Evolutionary conservation across 2,329 filamentous ascomycete genomes (phyloP).

Genomic region (Claviceps lovelessii): DNA sequence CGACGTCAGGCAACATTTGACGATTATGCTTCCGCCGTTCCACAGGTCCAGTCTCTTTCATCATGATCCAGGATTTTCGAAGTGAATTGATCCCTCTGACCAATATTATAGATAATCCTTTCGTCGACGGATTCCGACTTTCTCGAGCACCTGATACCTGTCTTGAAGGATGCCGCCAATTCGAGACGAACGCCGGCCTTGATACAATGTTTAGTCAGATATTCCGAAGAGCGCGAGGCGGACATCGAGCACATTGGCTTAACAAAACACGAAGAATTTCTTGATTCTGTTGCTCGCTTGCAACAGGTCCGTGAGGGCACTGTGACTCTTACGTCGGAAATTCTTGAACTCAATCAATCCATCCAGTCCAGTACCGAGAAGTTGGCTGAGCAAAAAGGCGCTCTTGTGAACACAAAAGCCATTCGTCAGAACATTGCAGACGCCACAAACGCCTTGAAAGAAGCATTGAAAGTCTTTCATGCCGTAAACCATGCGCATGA

Average conservation of each 20-base stretch:
- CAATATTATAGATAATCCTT: slow-evolving; percentile 59
- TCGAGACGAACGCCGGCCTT: slow-evolving; percentile 60
- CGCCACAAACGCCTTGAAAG: slow-evolving; percentile 72
- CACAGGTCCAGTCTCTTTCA: slow-evolving; percentile 21
- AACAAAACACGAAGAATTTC: slow-evolving; percentile 92
- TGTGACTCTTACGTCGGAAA: slow-evolving; percentile 75
- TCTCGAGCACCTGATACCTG: slow-evolving; percentile 86
- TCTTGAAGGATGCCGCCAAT: slow-evolving; percentile 76
- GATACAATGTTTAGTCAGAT: slow-evolving; percentile 54
- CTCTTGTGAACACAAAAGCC: slow-evolving; percentile 78
- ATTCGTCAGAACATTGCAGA: slow-evolving; percentile 94
- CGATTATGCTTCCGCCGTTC: slow-evolving; percentile 32
- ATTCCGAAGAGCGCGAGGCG: slow-evolving; percentile 71
- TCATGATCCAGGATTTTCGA: too few species aligned
- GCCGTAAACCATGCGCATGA: slow-evolving; percentile 93
- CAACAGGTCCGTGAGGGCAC: slow-evolving; percentile 84
- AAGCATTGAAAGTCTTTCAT: slow-evolving; percentile 81
- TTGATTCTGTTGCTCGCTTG: slow-evolving; percentile 86
- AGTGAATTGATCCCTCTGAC: slow-evolving; percentile 2
- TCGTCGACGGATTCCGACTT: slow-evolving; percentile 87
- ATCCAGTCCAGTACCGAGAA: slow-evolving; percentile 93
- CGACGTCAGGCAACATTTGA: slow-evolving; percentile 31
- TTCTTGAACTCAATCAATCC: slow-evolving; percentile 80
- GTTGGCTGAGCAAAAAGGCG: slow-evolving; percentile 85
- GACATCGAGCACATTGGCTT: slow-evolving; percentile 93